These are phyloP conservation scores for Fusarium nodosum DNA, from an alignment of 2,329 filamentous ascomycete species.

Conservation along the genomic window DNA sequence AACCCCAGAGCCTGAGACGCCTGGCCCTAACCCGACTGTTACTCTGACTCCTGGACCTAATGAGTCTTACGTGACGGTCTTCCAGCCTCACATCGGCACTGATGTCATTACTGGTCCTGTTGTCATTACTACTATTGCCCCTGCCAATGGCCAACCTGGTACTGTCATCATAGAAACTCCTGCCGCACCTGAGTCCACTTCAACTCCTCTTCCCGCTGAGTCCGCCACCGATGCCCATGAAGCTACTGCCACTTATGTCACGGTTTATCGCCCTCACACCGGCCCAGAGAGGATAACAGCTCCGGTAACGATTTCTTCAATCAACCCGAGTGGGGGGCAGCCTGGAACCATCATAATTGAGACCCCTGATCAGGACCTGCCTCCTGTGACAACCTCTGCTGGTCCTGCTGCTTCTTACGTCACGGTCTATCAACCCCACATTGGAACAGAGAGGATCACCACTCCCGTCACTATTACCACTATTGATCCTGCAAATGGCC, in stretches of 20 bases:
- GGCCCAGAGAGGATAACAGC: conserved; percentile 26
- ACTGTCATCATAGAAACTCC: conserved; percentile 37
- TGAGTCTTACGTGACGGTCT: conserved; percentile 32
- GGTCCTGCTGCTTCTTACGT: conserved; percentile 28
- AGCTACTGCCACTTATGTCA: conserved; percentile 29
- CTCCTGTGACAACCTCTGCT: conserved; percentile 27
- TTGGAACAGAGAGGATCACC: conserved; percentile 25
- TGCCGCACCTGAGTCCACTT: conserved; percentile 2
- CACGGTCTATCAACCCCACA: conserved; percentile 31
- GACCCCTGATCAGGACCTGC: conserved; percentile 26
- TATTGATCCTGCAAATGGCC: conserved; percentile 20
- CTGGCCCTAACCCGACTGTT: conserved; percentile 24
- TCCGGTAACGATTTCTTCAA: conserved; percentile 23
- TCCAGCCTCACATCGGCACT: conserved; percentile 26
- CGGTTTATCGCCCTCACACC: conserved; percentile 33
- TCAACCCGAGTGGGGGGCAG: conserved; percentile 22
- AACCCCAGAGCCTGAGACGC: conserved; percentile 18
- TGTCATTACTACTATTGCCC: conserved; percentile 26
- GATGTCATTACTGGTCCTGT: conserved; percentile 26
- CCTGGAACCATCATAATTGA: conserved; percentile 38
- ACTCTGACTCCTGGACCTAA: conserved; percentile 27
- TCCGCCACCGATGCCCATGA: not conserved
- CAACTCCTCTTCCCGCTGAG: conserved; percentile 8
- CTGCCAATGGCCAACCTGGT: conserved; percentile 21
- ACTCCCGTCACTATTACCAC: conserved; percentile 29